Conservation (phyloP, 495 filamentous ascomycete species). For the Neurospora pannonica region DNA sequence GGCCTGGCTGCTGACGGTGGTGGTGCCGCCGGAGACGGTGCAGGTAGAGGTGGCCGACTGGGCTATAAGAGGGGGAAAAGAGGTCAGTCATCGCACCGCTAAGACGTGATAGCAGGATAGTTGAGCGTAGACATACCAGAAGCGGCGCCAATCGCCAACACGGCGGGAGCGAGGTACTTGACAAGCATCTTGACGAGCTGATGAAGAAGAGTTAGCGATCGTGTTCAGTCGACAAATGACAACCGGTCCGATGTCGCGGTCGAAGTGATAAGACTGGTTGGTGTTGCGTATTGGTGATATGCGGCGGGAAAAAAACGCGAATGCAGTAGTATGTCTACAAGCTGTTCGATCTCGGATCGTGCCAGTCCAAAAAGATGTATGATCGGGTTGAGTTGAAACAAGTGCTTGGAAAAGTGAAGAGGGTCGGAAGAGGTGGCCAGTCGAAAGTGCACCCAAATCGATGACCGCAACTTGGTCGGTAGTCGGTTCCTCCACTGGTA, state of each 20-base stretch:
- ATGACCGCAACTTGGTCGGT: neutral
- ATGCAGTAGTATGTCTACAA: slow-evolving; percentile 16
- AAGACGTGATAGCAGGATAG: neutral
- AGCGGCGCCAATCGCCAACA: slow-evolving; percentile 56
- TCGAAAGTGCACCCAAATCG: neutral
- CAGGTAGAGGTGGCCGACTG: slow-evolving; percentile 35
- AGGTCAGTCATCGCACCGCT: slow-evolving; percentile 7
- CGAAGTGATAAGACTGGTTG: neutral
- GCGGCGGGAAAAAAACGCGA: slow-evolving; percentile 5
- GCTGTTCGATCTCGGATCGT: slow-evolving; percentile 4
- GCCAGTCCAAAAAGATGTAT: slow-evolving; percentile 16
- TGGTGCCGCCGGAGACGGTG: slow-evolving; percentile 19
- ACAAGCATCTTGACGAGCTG: slow-evolving; percentile 57
- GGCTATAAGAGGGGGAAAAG: slow-evolving; percentile 26
- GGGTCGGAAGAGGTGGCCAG: neutral
- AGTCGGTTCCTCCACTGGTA: neutral
- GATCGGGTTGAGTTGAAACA: neutral
- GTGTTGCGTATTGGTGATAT: neutral
- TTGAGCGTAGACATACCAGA: slow-evolving; percentile 47
- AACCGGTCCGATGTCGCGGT: neutral
- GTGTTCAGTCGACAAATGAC: slow-evolving; percentile 3
- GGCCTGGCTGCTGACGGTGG: slow-evolving; percentile 56
- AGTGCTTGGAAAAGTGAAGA: neutral
- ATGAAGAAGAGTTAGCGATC: slow-evolving; percentile 17
- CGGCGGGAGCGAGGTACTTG: slow-evolving; percentile 64